Percentiles rank a stretch among this genome's conserved stretches.
These are phyloP conservation scores for Aspergillus funiculosus DNA, from an alignment of 495 filamentous ascomycete genomes.

Conservation along the genomic window DNA sequence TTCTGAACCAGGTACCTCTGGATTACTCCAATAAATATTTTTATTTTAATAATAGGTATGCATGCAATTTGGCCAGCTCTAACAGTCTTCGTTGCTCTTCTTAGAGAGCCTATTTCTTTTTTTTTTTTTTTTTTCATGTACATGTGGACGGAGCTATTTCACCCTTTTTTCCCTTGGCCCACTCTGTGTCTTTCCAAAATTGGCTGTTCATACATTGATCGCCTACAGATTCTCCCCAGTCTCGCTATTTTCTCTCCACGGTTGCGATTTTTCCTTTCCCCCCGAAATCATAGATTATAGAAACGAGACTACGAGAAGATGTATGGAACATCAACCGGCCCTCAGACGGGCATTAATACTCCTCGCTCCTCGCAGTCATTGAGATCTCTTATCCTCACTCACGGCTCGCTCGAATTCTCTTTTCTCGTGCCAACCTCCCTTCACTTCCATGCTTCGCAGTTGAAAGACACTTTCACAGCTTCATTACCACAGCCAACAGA, in stretches of 20 bases:
- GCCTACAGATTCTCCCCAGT: constrained; percentile 3
- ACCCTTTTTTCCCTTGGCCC: too few relatives aligned
- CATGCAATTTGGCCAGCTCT: not conserved
- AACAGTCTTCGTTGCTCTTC: not conserved
- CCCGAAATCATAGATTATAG: constrained; percentile 14
- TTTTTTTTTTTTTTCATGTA: not conserved
- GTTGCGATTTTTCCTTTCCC: constrained; percentile 12
- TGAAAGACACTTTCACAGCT: constrained; percentile 78
- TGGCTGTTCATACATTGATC: constrained; percentile 3
- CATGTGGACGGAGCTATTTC: too few relatives aligned
- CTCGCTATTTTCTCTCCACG: not conserved
- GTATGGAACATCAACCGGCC: constrained; percentile 80
- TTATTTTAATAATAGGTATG: constrained; percentile 8
- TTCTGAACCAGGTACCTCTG: constrained; percentile 1
- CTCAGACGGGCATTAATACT: constrained; percentile 91
- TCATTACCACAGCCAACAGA: constrained; percentile 87
- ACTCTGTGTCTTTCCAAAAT: not conserved
- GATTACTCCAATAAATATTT: not conserved
- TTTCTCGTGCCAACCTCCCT: constrained; percentile 90
- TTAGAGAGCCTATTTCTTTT: not conserved
- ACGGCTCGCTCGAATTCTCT: constrained; percentile 91
- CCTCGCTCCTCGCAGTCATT: constrained; percentile 88
- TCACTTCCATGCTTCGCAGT: constrained; percentile 90
- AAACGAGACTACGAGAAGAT: constrained; percentile 46
- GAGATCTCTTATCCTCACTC: constrained; percentile 78